phyloP scores from a whole-genome alignment of 2,329 filamentous ascomycete species.

The Colletotrichum sp. region DNA sequence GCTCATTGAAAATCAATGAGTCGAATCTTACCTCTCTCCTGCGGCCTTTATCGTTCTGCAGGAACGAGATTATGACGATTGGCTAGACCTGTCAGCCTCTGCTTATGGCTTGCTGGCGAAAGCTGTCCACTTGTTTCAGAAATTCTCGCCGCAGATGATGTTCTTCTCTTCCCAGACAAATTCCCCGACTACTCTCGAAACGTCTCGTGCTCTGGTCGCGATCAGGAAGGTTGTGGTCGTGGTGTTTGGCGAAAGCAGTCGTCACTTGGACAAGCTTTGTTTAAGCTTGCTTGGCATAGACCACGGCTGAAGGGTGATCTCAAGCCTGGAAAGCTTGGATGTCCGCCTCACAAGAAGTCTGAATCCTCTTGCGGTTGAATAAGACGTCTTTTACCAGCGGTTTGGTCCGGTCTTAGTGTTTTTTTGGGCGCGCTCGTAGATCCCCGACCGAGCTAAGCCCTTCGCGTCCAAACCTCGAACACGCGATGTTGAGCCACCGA shows the following conservation, averaged over 20 bases:
- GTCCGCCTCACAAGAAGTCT: neutral
- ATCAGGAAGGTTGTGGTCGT: neutral
- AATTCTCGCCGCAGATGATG: neutral
- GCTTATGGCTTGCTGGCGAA: neutral
- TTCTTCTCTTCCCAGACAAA: neutral
- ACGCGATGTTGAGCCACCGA: neutral
- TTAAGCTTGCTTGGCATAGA: neutral
- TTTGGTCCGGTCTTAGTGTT: neutral
- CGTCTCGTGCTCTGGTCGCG: neutral
- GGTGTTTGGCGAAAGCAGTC: neutral
- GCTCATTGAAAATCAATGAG: neutral
- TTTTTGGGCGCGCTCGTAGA: neutral
- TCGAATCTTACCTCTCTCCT: neutral
- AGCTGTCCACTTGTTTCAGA: neutral
- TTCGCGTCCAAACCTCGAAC: neutral
- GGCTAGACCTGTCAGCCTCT: neutral
- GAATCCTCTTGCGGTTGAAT: neutral
- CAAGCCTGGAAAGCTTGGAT: neutral
- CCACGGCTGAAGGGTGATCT: neutral
- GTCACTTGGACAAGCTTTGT: neutral
- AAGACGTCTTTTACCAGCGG: neutral
- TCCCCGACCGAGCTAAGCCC: neutral
- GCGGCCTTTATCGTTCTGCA: neutral
- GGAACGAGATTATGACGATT: neutral
- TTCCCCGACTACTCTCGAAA: neutral